Evolutionary conservation across 2,329 filamentous ascomycete species (phyloP), one percentile per base, ranked within the genome.

Genomic region (Epichloe sylvatica): DNA sequence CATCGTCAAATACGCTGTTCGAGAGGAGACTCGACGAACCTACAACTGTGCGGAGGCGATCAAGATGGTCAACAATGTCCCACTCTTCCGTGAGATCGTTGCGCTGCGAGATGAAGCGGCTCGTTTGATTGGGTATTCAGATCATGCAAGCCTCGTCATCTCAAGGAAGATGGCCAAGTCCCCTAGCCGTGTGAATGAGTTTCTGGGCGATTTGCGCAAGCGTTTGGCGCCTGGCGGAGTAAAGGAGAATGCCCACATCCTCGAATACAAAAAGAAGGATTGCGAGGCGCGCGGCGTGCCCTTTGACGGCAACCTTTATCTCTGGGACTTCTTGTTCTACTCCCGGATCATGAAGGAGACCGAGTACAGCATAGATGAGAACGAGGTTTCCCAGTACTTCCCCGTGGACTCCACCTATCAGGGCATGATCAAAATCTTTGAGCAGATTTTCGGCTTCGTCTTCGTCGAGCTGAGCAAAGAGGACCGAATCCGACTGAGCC

Each of bases 101-200:
- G 66, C 82, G 11, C 77, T 91, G 25, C 81, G 87, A 9, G 85
- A 91, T 57, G 85, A 91, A 64, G 83, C 80, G 17, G 87, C 86
- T 12, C 78, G 84, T 47, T 73, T 91, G 45, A 73, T 91, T 1
- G 85, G 85, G 12, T 92, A 89, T 64, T 74, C 78, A 5, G 80
- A 88, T 60, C 84, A 91, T 62, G 86, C 86, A 17, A 76, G 81
- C 45, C 82, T 89, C 64, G 72, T 78, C 44, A 83, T 92, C 38
- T 84, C 89, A 60, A 80, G 86, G 59, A 91, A 89, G 75, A 92
- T 92, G 86, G 85, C 86, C 44, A 89, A 90, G 72, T 81, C 75
- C 1, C 76, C 84, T 2, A 74, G 79, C 60, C 84, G 77, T 0
- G 86, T 92, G 11, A 76, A 83, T 54, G 75, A 80, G 47, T 91